Evolutionary conservation across 768 basidiomycete species (phyloP).

Genomic region (Myochromella boudieri): DNA sequence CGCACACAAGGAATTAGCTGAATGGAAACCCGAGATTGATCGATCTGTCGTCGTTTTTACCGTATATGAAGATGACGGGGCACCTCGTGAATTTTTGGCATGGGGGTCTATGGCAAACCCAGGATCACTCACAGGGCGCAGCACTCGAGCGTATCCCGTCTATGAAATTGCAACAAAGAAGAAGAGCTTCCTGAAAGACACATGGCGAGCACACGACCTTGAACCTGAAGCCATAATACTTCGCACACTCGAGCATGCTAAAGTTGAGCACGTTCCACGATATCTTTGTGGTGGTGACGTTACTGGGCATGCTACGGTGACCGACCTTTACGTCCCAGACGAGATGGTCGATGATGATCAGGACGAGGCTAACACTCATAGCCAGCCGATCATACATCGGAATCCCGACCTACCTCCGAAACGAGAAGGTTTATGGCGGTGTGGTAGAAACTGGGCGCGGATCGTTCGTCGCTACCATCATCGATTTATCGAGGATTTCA

Average conservation of each 20-base stretch:
- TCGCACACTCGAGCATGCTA: slow-evolving; percentile 2
- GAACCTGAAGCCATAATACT: slow-evolving; percentile 21
- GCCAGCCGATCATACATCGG: too few species aligned
- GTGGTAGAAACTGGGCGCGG: slow-evolving; percentile 1
- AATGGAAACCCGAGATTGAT: slow-evolving; percentile 3
- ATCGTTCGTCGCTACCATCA: slow-evolving; percentile 18
- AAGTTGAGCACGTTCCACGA: slow-evolving; percentile 22
- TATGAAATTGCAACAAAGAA: slow-evolving; percentile 10
- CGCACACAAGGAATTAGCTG: neutral
- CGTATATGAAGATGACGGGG: slow-evolving; percentile 2
- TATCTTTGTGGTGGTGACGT: slow-evolving; percentile 30
- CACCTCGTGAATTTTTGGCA: slow-evolving; percentile 15
- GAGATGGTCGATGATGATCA: neutral
- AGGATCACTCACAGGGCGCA: slow-evolving; percentile 14
- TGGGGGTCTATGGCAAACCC: slow-evolving; percentile 9
- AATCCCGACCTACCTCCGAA: neutral
- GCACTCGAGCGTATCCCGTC: slow-evolving; percentile 19
- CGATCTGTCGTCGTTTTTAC: slow-evolving; percentile 8
- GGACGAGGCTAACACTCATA: neutral
- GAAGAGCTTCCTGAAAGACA: slow-evolving; percentile 26
- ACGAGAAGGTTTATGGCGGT: slow-evolving; percentile 12
- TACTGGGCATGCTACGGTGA: slow-evolving; percentile 14
- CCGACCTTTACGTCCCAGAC: slow-evolving; percentile 4
- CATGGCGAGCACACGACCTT: slow-evolving; percentile 19
- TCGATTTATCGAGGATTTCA: slow-evolving; percentile 20